phyloP scores from a whole-genome alignment of 495 filamentous ascomycete genomes.

The Entonaema liquescens region DNA sequence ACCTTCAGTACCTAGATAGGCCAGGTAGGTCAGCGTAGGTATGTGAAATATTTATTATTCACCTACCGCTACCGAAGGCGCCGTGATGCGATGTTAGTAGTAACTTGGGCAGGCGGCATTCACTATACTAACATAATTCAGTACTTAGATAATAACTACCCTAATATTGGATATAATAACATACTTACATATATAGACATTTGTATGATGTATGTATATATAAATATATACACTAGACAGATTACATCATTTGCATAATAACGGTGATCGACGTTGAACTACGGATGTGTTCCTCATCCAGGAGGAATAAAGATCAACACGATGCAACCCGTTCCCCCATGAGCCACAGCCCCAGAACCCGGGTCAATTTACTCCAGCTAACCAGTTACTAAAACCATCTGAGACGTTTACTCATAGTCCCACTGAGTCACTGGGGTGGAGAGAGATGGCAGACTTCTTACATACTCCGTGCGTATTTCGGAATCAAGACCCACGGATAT shows the following conservation, averaged over 20 bases:
- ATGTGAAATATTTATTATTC: too few species aligned
- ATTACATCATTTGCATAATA: not conserved
- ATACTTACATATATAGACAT: not conserved
- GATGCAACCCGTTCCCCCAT: not conserved
- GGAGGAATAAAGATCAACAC: constrained; percentile 19
- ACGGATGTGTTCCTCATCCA: constrained; percentile 12
- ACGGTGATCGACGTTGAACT: constrained; percentile 4
- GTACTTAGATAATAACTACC: too few species aligned
- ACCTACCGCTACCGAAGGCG: not conserved
- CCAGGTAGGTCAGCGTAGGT: too few species aligned
- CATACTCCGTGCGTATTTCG: constrained; percentile 6
- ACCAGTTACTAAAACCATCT: constrained; percentile 14
- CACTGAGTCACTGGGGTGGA: constrained; percentile 5
- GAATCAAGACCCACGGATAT: constrained; percentile 24
- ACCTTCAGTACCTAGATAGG: too few species aligned
- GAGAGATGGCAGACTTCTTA: constrained; percentile 3
- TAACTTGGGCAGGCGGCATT: too few species aligned
- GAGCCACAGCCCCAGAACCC: constrained; percentile 17
- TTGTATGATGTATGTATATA: too few species aligned
- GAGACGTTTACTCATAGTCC: constrained; percentile 31
- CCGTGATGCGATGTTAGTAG: too few species aligned
- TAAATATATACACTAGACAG: not conserved
- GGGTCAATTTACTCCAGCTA: constrained; percentile 2
- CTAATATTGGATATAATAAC: too few species aligned
- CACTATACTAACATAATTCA: too few species aligned